Evolutionary conservation across 768 basidiomycete genomes (phyloP).

Genomic region (Phanerodontia chrysosporium): DNA sequence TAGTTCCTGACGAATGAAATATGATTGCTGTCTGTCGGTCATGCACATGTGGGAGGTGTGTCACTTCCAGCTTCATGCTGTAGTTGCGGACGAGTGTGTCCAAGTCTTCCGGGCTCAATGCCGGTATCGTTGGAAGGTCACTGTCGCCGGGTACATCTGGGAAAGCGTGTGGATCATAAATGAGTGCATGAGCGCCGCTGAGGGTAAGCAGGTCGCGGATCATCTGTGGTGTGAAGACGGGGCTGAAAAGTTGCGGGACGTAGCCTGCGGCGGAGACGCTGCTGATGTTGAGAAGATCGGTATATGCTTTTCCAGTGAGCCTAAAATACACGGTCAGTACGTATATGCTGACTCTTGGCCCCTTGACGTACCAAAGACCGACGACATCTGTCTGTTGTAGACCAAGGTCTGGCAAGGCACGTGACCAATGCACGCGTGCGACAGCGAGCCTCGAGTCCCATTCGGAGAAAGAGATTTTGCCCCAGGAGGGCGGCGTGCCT

Average conservation of each 20-base stretch:
- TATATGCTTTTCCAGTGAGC: slow-evolving; percentile 14
- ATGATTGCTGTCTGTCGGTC: slow-evolving; percentile 10
- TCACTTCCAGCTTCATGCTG: not conserved
- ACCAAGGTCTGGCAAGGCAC: not conserved
- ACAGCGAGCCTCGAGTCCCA: slow-evolving; percentile 2
- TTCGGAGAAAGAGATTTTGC: slow-evolving; percentile 4
- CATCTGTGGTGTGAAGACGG: slow-evolving; percentile 7
- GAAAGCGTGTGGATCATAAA: slow-evolving; percentile 7
- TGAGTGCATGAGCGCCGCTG: slow-evolving; percentile 12
- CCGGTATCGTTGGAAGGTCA: not conserved
- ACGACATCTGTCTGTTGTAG: slow-evolving; percentile 3
- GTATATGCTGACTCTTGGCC: not conserved
- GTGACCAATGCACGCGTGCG: slow-evolving; percentile 4
- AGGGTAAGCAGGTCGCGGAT: slow-evolving; percentile 9
- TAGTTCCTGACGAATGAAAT: slow-evolving; percentile 19
- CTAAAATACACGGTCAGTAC: not conserved
- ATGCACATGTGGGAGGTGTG: not conserved
- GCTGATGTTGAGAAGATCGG: slow-evolving; percentile 15
- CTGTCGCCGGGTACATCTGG: not conserved
- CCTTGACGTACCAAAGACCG: not conserved
- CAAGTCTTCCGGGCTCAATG: not conserved
- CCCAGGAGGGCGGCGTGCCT: slow-evolving; percentile 3
- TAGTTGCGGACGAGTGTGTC: not conserved
- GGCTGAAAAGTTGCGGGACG: slow-evolving; percentile 19
- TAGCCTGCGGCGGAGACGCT: slow-evolving; percentile 12